Conservation (phyloP, 2,329 filamentous ascomycete species). For the Ascochyta viciae-villosae region DNA sequence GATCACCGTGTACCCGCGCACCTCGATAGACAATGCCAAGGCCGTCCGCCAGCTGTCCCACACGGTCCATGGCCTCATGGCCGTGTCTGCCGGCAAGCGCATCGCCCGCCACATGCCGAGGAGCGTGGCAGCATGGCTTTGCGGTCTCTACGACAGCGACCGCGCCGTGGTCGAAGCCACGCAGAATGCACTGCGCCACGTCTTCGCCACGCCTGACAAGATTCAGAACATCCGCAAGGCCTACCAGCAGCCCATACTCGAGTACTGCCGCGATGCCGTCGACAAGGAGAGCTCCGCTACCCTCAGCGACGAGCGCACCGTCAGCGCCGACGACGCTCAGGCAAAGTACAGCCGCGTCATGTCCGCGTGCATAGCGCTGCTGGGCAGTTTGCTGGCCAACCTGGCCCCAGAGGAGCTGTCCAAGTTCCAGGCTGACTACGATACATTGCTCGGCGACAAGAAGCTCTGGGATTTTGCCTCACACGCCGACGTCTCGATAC, state of each 20-base stretch:
- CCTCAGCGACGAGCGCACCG: conserved; percentile 86
- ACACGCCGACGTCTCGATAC: conserved; percentile 64
- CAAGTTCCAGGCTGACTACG: conserved; percentile 68
- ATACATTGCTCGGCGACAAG: conserved; percentile 69
- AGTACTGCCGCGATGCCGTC: conserved; percentile 81
- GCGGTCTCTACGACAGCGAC: conserved; percentile 87
- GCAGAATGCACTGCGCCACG: conserved; percentile 73
- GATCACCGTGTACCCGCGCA: conserved; percentile 85
- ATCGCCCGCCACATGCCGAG: conserved; percentile 81
- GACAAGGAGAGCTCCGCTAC: conserved; percentile 79
- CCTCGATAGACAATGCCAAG: conserved; percentile 87
- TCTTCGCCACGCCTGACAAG: conserved; percentile 84
- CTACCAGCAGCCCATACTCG: conserved; percentile 80
- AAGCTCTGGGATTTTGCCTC: conserved; percentile 66
- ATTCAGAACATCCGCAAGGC: conserved; percentile 76
- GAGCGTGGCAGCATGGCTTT: conserved; percentile 88
- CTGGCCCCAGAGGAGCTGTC: conserved; percentile 60
- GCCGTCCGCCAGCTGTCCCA: conserved; percentile 89
- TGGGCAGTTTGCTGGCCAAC: conserved; percentile 60
- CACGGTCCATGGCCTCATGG: conserved; percentile 70
- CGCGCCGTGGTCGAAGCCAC: conserved; percentile 78
- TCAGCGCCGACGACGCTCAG: conserved; percentile 82
- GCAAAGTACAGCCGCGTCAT: conserved; percentile 84
- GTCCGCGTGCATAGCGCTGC: conserved; percentile 63
- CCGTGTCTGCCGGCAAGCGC: conserved; percentile 72